Evolutionary conservation across 805 yeast genomes (phyloP).

Genomic region (Wickerhamiella azyma): DNA sequence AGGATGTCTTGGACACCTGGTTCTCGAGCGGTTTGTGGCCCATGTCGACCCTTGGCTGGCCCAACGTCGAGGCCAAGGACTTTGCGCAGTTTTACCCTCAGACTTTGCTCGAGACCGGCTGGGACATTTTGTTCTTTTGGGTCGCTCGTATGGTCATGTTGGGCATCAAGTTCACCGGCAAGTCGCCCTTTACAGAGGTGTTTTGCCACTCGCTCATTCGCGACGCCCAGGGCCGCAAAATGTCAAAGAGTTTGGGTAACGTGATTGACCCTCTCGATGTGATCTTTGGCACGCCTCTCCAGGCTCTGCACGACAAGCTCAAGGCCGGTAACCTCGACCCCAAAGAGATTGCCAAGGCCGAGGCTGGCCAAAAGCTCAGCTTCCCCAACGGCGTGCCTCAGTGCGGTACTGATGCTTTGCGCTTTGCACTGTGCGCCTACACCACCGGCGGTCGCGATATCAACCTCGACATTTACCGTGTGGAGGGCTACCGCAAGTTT

Average conservation of each 20-base stretch:
- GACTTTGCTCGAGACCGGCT: conserved; percentile 93
- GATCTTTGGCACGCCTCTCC: conserved; percentile 71
- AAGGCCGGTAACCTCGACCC: conserved; percentile 76
- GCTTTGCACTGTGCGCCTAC: conserved; percentile 96
- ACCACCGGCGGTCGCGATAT: conserved; percentile 98
- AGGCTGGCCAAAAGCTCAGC: conserved; percentile 71
- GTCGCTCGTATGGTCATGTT: conserved; percentile 91
- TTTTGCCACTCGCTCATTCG: conserved; percentile 97
- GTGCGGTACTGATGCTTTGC: conserved; percentile 97
- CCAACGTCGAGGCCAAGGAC: conserved; percentile 50
- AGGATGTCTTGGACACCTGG: conserved; percentile 98
- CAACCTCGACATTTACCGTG: conserved; percentile 88
- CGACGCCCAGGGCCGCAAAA: conserved; percentile 96
- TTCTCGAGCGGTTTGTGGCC: conserved; percentile 98
- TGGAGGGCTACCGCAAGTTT: conserved; percentile 98
- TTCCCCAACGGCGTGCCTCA: conserved; percentile 97
- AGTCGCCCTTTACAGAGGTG: conserved; percentile 87
- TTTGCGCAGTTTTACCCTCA: conserved; percentile 72
- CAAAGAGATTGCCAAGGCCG: conserved; percentile 74
- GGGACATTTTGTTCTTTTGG: conserved; percentile 99
- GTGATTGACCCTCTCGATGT: conserved; percentile 95
- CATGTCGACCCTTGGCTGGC: conserved; percentile 94
- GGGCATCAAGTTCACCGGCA: conserved; percentile 80
- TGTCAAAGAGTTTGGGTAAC: conserved; percentile 96
- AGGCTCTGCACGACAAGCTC: conserved; percentile 66